Base-by-base conservation (phyloP, 2,329 filamentous ascomycete genomes). In the Clarireedia sp. region DNA sequence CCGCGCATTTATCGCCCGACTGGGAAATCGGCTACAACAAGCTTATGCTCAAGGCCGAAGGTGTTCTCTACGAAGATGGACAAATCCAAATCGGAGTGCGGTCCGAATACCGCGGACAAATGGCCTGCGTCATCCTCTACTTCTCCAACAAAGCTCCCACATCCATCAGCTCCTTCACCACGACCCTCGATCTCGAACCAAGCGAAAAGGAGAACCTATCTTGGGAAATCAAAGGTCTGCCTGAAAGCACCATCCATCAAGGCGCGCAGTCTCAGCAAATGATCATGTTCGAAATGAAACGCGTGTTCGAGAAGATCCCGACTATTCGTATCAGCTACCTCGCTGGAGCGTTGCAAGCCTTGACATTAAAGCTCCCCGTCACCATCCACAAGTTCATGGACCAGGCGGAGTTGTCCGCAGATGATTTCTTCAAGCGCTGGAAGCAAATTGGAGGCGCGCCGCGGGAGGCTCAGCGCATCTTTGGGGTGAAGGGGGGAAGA, bases 351-450 rank as follows among this genome's bases (percentile, higher is more conserved):
- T 75, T 99, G 55, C 94, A 99, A 71, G 92, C 90, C 1, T 76
- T 97, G 40, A 99, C 94, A 0, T 75, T 99, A 41, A 92, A 95
- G 70, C 78, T 99, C 4, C 94, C 94, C 0, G 81, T 99, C 3
- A 77, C 89, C 0, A 81, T 92, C 53, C 92, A 97, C 72, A 96
- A 96, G 70, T 99, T 96, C 68, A 96, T 97, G 90, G 91, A 96
- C 60, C 83, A 89, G 0, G 91, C 94, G 0, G 86, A 94, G 55
- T 76, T 99, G 40, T 82, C 82, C 6, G 83, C 86, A 0, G 94
- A 99, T 51, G 94, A 99, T 68, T 99, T 97, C 73, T 99, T 99
- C 81, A 96, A 95, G 77, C 80, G 95, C 51, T 99, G 94, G 94
- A 95, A 96, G 77, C 94, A 99, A 73, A 97, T 99, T 64, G 94